Evolutionary conservation across 1,284 basidiomycete genomes (phyloP), one percentile per base, ranked within the genome.

Genomic region (Bondarzewia mesenterica): DNA sequence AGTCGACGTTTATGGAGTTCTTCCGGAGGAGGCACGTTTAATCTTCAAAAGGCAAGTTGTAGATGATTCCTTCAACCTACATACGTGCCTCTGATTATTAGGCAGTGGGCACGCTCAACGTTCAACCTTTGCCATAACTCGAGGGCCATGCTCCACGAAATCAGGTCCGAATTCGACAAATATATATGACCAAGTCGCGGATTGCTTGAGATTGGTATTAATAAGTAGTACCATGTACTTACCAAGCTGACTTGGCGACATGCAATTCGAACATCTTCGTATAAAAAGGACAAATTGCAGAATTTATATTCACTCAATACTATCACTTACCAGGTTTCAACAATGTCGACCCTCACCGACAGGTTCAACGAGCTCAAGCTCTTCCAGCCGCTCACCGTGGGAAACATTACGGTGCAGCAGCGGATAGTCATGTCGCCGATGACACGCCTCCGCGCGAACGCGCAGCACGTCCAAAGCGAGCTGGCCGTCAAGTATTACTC

Each of bases 391-490:
- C 52, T 70, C 44, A 56, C 63, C 41, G 58, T 78, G 36, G 75
- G 76, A 15, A 50, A 58, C 18, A 35, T 70, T 42, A 53, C 53
- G 4, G 66, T 77, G 38, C 46, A 61, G 32, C 70, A 75, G 51
- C 66, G 75, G 15, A 58, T 77, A 27, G 72, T 70, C 4, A 60
- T 77, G 40, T 72, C 73, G 1, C 75, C 75, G 4, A 55, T 76
- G 44, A 78, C 76, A 5, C 58, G 68, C 41, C 58, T 57, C 54
- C 61, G 68, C 26, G 69, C 69, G 6, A 55, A 63, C 50, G 49
- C 47, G 7, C 44, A 46, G 8, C 59, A 64, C 40, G 58, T 59
- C 10, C 62, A 52, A 21, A 48, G 46, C 26, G 65, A 68, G 22
- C 53, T 69, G 15, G 63, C 61, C 20, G 60, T 62, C 23, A 64